Base-by-base conservation (phyloP, 441 rosid genomes). In the Cnidoscolus chayamansa region DNA sequence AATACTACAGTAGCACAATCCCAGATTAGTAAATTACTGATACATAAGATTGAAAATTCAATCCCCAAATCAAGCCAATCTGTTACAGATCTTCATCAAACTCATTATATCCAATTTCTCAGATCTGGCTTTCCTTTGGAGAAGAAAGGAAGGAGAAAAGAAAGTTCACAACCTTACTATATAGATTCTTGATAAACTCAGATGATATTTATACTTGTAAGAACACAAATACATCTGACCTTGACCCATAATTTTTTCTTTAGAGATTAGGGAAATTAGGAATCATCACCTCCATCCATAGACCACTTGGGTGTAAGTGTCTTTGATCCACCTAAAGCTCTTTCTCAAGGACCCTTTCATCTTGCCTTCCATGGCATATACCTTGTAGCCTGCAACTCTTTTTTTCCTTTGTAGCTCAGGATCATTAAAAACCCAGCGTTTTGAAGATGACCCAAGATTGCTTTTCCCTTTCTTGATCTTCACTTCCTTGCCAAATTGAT, bases 361-460 rank as follows among this genome's bases (percentile, higher is more conserved):
- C 77, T 85, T 94, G 10, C 96, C 96, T 77, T 94, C 94, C 59
- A 89, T 85, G 12, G 89, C 63, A 77, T 94, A 90, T 12, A 83
- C 92, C 73, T 89, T 92, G 84, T 94, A 92, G 76, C 87, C 67
- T 31, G 91, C 96, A 72, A 94, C 97, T 84, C 97, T 88, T 77
- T 80, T 90, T 82, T 88, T 94, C 92, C 97, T 92, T 78, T 90
- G 94, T 63, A 89, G 66, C 83, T 94, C 98, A 58, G 96, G 93
- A 72, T 94, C 97, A 45, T 71, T 81, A 50, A 94, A 79, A 75
- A 88, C 82, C 84, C 90, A 86, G 59, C 71, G 77, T 73, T 80
- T 91, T 61, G 86, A 84, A 74, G 72, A 72, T 68, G 86, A 83
- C 43, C 86, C 85, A 55, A 70, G 54, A 50, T 72, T 80, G 78